Evolutionary conservation across 768 basidiomycete species (phyloP).

Genomic region (Boletellus ananiceps): DNA sequence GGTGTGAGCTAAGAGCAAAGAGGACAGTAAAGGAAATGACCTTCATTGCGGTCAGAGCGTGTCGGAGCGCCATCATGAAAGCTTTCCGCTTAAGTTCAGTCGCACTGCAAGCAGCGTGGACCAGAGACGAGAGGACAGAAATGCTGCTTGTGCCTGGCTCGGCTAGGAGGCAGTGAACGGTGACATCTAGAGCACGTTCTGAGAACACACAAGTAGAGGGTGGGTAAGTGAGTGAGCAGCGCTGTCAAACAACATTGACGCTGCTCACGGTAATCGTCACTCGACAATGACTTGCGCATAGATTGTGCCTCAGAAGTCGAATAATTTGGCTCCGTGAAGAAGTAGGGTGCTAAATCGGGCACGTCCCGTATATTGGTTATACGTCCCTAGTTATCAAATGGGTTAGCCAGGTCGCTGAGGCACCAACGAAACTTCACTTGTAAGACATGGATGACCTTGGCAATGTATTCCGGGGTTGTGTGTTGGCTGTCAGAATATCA

Average conservation of each 20-base stretch:
- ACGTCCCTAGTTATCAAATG: conserved; percentile 47
- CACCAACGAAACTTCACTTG: conserved; percentile 38
- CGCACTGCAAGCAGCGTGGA: conserved; percentile 43
- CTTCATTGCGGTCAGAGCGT: conserved; percentile 81
- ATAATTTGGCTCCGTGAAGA: conserved; percentile 72
- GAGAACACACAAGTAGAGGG: too few relatives aligned
- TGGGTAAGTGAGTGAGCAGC: background rate
- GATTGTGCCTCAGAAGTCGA: conserved; percentile 47
- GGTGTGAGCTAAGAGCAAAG: background rate
- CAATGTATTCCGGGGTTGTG: conserved; percentile 54
- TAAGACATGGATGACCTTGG: conserved; percentile 55
- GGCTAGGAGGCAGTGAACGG: conserved; percentile 1
- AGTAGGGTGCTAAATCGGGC: conserved; percentile 61
- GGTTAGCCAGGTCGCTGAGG: background rate
- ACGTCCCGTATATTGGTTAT: conserved; percentile 69
- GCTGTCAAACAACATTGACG: background rate
- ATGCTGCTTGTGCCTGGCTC: background rate
- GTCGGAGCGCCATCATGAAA: conserved; percentile 70
- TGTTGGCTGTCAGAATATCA: conserved; percentile 35
- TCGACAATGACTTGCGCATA: conserved; percentile 44
- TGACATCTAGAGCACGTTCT: conserved; percentile 10
- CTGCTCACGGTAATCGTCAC: conserved; percentile 43
- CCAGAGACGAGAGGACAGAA: conserved; percentile 30
- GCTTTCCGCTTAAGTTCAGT: conserved; percentile 41
- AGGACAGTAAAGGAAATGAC: conserved; percentile 35